Evolutionary conservation across 495 filamentous ascomycete genomes (phyloP).

Genomic region (Penicillium crystallinum): DNA sequence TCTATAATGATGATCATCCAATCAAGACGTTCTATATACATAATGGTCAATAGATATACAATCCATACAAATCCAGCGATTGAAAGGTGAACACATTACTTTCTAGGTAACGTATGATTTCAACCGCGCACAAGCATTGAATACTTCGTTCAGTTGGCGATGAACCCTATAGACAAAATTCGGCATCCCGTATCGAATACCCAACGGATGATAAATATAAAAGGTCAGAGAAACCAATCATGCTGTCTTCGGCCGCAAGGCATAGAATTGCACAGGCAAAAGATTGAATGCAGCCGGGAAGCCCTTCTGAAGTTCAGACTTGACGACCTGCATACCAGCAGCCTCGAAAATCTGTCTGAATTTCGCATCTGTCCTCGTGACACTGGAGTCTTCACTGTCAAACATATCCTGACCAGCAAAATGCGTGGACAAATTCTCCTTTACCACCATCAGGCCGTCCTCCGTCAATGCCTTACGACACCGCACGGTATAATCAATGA

Average conservation of each 20-base stretch:
- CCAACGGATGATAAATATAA: not conserved
- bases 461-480: constrained; percentile 52
- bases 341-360: constrained; percentile 64
- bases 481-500: constrained; percentile 60
- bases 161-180: not conserved
- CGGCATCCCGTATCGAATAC: not conserved
- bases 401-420: constrained; percentile 56
- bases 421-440: constrained; percentile 76
- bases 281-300: constrained; percentile 59
- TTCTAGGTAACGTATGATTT: not conserved
- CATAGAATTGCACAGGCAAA: constrained; percentile 68
- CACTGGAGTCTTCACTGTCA: constrained; percentile 73
- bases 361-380: constrained; percentile 70
- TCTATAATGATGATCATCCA: not conserved
- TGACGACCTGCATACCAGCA: constrained; percentile 61
- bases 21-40: not conserved
- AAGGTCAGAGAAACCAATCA: not conserved
- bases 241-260: constrained; percentile 40
- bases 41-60: not conserved
- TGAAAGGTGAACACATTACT: not conserved
- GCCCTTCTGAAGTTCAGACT: constrained; percentile 71
- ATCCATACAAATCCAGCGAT: not conserved
- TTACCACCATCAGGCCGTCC: constrained; percentile 63
- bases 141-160: not conserved
- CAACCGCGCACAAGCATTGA: not conserved